A percentile compares a stretch with the other conserved stretches of the same genome.
Conservation (phyloP, 331 rosid genomes). For the Prunus yedoensis region DNA sequence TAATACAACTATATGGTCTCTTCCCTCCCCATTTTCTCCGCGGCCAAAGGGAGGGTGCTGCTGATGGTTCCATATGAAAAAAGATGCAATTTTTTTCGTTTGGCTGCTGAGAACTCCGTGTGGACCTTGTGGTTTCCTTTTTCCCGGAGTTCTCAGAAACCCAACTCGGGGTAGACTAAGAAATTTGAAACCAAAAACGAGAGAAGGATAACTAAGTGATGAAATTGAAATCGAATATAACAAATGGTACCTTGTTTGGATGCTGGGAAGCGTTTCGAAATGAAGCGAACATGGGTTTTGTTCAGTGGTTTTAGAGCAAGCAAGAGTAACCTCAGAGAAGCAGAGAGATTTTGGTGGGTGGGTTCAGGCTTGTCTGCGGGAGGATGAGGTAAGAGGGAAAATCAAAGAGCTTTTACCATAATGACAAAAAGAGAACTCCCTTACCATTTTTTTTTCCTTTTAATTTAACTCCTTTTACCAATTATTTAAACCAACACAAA, state of each 20-base stretch:
- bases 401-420: too few species aligned
- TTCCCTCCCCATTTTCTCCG: slow-evolving; percentile 8
- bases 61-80: not conserved
- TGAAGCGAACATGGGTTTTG: slow-evolving; percentile 24
- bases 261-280: slow-evolving; percentile 21
- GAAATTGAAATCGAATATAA: not conserved
- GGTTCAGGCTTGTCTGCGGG: not conserved
- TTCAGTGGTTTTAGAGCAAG: not conserved
- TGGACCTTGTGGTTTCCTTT: not conserved
- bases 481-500: too few species aligned
- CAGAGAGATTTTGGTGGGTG: not conserved
- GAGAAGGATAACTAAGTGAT: not conserved
- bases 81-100: not conserved
- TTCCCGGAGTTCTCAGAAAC: not conserved
- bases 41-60: not conserved
- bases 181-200: not conserved
- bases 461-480: too few species aligned
- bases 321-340: slow-evolving; percentile 2
- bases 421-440: not conserved
- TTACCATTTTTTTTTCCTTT: not conserved
- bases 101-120: not conserved
- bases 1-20: not conserved
- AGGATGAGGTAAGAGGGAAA: not conserved
- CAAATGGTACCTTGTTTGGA: slow-evolving; percentile 25
- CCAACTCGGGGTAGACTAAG: not conserved